Percentiles rank a stretch among this genome's conserved stretches.
phyloP scores from a whole-genome alignment of 257 asterid species.

The Asclepias syriaca region DNA sequence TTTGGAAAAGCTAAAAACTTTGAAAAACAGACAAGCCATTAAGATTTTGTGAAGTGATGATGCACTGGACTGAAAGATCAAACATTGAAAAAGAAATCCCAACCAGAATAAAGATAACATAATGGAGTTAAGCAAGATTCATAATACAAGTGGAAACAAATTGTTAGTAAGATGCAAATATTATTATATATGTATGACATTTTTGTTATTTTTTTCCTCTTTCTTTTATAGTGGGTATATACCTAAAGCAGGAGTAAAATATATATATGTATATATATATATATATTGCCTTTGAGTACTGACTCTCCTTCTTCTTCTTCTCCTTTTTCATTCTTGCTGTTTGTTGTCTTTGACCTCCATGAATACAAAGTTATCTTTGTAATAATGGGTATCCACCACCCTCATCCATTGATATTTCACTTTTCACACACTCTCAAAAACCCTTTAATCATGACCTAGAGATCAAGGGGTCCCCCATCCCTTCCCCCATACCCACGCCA shows the following conservation, averaged over 20 bases:
- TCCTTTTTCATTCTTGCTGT: neutral
- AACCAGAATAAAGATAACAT: neutral
- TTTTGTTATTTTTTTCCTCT: neutral
- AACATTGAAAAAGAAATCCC: neutral
- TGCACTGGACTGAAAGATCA: neutral
- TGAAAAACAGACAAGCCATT: neutral
- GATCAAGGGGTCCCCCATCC: constrained; percentile 17
- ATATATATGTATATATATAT: no score
- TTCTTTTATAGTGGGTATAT: neutral
- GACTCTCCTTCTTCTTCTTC: neutral
- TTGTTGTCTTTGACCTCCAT: constrained; percentile 25
- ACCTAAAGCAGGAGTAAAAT: neutral
- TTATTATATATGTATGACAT: no score
- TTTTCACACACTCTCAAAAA: constrained; percentile 30
- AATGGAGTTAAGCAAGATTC: neutral
- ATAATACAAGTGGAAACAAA: neutral
- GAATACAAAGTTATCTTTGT: constrained; percentile 18
- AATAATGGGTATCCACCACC: constrained; percentile 28
- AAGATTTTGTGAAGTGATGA: neutral
- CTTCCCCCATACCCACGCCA: neutral
- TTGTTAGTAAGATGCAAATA: no score
- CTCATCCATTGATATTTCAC: constrained; percentile 23
- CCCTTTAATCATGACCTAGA: constrained; percentile 28
- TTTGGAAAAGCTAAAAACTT: neutral
- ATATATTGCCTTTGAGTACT: neutral